Percentiles rank a stretch among this genome's conserved stretches.
Conservation (phyloP, 2,329 filamentous ascomycete species). For the Arthrobotrys conoides region DNA sequence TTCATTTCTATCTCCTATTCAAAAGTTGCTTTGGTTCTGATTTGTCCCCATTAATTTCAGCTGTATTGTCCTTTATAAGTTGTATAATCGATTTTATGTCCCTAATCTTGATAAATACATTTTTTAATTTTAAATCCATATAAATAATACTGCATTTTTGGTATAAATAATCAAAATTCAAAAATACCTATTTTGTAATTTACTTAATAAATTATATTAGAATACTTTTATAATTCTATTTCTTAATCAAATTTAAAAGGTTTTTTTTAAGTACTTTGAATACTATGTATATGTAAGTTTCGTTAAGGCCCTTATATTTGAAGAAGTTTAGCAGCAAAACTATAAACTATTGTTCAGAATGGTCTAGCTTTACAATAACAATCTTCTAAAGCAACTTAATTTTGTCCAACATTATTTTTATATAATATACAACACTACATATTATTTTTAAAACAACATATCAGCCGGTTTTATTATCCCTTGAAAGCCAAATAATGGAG, state of each 20-base stretch:
- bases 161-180: constrained; percentile 95
- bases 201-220: constrained; percentile 97
- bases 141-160: constrained; percentile 99
- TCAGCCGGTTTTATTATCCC: constrained; percentile 87
- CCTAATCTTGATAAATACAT: constrained; percentile 97
- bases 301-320: constrained; percentile 96
- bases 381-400: constrained; percentile 98
- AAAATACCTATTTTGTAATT: constrained; percentile 96
- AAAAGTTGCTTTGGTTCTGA: constrained; percentile 74
- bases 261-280: constrained; percentile 98
- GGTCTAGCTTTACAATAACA: constrained; percentile 92
- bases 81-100: constrained; percentile 96
- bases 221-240: constrained; percentile 96
- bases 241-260: constrained; percentile 74
- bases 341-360: constrained; percentile 93
- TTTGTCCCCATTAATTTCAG: constrained; percentile 80
- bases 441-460: constrained; percentile 99
- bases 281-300: constrained; percentile 98
- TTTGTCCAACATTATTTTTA: constrained; percentile 97
- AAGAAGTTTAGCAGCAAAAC: constrained; percentile 94
- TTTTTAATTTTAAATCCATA: constrained; percentile 96
- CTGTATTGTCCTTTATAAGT: constrained; percentile 53
- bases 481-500: constrained; percentile 72
- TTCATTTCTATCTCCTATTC: constrained; percentile 90
- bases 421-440: constrained; percentile 96